Conservation (phyloP, 139 green algal species). For the Chlamydomonas applanata region DNA sequence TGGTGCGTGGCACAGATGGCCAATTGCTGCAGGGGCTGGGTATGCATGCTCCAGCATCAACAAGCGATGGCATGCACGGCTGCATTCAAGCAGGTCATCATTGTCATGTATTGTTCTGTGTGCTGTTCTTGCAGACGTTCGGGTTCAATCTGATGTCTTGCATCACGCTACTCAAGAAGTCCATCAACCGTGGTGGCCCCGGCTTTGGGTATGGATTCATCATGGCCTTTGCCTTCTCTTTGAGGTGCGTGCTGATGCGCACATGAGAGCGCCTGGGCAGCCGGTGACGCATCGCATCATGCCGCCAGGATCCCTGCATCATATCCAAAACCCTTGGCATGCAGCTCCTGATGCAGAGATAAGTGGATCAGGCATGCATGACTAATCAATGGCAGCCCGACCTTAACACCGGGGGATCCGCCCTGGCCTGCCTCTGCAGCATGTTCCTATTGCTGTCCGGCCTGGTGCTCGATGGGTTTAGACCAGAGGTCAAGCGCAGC, state of each 20-base stretch:
- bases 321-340: too few species aligned
- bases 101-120: too few species aligned
- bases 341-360: too few species aligned
- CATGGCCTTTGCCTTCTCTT: constrained; percentile 48
- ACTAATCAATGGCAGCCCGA: not conserved
- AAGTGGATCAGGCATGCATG: too few species aligned
- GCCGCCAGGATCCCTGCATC: too few species aligned
- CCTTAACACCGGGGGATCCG: constrained; percentile 46
- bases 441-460: constrained; percentile 35
- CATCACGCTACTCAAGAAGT: constrained; percentile 35
- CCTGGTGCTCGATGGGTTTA: constrained; percentile 28
- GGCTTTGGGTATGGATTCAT: constrained; percentile 60
- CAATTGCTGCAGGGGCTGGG: too few species aligned
- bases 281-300: not conserved
- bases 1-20: not conserved
- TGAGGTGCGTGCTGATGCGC: constrained; percentile 25
- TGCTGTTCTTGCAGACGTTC: constrained; percentile 9
- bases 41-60: too few species aligned
- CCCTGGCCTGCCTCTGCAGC: constrained; percentile 22
- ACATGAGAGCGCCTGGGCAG: constrained; percentile 28
- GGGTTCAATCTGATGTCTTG: constrained; percentile 25
- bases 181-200: constrained; percentile 46
- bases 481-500: constrained; percentile 2
- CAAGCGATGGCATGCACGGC: too few species aligned
- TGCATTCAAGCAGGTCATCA: too few species aligned